Evolutionary conservation across 192 early-diverging fungal species (phyloP).

Genomic region (Backusella australiensis): DNA sequence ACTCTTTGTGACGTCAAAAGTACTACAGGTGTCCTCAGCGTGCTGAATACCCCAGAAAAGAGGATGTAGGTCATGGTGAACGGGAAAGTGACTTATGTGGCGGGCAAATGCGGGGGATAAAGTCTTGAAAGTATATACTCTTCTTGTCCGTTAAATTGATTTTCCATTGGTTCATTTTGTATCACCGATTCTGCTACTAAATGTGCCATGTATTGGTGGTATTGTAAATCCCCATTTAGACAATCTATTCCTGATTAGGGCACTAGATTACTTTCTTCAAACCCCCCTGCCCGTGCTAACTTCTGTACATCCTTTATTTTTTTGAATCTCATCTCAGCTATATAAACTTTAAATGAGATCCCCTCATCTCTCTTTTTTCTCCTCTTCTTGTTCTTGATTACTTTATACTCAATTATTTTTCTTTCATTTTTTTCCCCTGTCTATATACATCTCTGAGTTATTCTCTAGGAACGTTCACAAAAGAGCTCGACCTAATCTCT

Average conservation of each 20-base stretch:
- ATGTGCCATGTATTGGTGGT: slow-evolving; percentile 9
- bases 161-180: slow-evolving; percentile 16
- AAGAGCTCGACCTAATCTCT: not conserved
- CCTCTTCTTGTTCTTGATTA: slow-evolving; percentile 6
- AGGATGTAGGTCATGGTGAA: not conserved
- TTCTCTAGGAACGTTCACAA: slow-evolving; percentile 4
- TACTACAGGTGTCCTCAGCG: not conserved
- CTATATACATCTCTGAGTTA: not conserved
- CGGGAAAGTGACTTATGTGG: slow-evolving; percentile 22
- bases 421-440: not conserved
- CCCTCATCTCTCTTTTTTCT: not conserved
- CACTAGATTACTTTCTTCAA: slow-evolving; percentile 10
- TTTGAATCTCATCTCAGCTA: slow-evolving; percentile 3
- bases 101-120: slow-evolving; percentile 19
- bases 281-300: slow-evolving; percentile 13
- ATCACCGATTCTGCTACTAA: slow-evolving; percentile 5
- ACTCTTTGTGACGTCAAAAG: slow-evolving; percentile 13
- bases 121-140: not conserved
- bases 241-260: slow-evolving; percentile 3
- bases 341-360: slow-evolving; percentile 2
- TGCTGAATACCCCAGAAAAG: not conserved
- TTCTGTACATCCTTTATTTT: not conserved
- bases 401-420: not conserved
- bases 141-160: slow-evolving; percentile 2
- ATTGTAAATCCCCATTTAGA: slow-evolving; percentile 9